A percentile compares a stretch with the other conserved stretches of the same genome.
phyloP scores from a whole-genome alignment of 257 asterid genomes.

The Salvia splendens region DNA sequence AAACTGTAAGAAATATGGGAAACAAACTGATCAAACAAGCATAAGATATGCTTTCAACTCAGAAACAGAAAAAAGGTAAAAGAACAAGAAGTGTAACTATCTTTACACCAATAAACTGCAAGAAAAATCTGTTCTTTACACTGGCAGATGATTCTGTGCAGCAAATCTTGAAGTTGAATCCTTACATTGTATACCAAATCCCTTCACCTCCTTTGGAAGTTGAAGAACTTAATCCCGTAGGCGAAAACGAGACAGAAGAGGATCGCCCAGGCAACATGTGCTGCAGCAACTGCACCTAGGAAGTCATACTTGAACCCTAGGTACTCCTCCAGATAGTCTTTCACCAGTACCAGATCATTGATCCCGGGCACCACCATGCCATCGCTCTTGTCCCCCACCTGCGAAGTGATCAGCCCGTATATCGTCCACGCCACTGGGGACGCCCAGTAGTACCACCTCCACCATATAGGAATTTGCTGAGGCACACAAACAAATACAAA shows the following conservation, averaged over 20 bases:
- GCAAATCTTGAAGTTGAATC: not conserved
- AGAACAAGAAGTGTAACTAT: not conserved
- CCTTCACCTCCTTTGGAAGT: conserved; percentile 71
- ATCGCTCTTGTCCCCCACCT: conserved; percentile 50
- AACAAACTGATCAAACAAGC: not conserved
- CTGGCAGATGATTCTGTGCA: not conserved
- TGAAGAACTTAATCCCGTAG: conserved; percentile 66
- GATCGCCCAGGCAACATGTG: conserved; percentile 68
- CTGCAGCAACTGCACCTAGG: conserved; percentile 66
- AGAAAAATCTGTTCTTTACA: conserved; percentile 6
- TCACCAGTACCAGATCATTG: conserved; percentile 34
- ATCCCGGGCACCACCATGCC: conserved; percentile 51
- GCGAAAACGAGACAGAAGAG: conserved; percentile 69
- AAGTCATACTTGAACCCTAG: conserved; percentile 66
- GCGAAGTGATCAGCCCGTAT: conserved; percentile 77
- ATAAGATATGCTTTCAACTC: not conserved
- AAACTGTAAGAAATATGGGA: not conserved
- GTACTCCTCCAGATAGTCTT: conserved; percentile 43
- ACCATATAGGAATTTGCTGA: conserved; percentile 86
- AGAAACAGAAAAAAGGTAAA: not conserved
- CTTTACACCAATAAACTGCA: not conserved
- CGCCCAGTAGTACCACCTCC: conserved; percentile 93
- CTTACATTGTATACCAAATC: not conserved
- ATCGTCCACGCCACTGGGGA: conserved; percentile 89
- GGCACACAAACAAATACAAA: not conserved